Base-by-base conservation (phyloP, 208 protist species). In the Zelonia costaricensis region DNA sequence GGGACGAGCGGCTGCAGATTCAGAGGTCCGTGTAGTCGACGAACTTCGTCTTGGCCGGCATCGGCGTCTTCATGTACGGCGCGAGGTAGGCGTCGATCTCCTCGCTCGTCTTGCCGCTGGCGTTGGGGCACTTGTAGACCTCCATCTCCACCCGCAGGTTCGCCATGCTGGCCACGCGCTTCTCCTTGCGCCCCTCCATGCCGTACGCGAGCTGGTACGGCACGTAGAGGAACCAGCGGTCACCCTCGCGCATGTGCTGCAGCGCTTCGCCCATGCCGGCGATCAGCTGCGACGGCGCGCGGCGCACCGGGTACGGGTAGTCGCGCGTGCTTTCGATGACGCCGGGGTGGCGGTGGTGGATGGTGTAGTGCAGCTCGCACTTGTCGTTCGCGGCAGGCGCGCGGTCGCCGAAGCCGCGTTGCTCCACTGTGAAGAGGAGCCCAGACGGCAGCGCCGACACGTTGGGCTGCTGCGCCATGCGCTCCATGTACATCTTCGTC, bases 211-310 rank as follows among this genome's bases (percentile, higher is more conserved):
- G 77, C 42, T 78, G 53, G 39, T 77, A 84, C 12, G 89, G 86
- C 22, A 92, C 65, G 53, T 82, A 88, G 48, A 93, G 54, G 36
- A 79, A 67, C 85, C 87, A 96, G 22, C 49, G 57, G 58, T 96
- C 90, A 0, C 90, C 90, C 57, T 91, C 85, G 18, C 82, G 83
- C 90, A 96, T 96, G n/a, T 88, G 55, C 77, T 90, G 68, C 65
- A 96, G 74, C 39, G 82, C 88, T 65, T 96, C 86, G 25, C 52
- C 56, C 81, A 88, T 78, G 22, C 76, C 87, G 0, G 51, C 53
- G 18, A 91, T 80, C 7, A 96, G 65, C 44, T 86, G 51, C 0
- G 51, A 68, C 4, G 86, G 82, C 12, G 62, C 53, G 35, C 95
- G 90, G 4, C 35, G 59, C 30, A 79, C 60, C n/a, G 93, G 86